Evolutionary conservation across 1,284 basidiomycete genomes (phyloP).

Genomic region (Ustilago nuda): DNA sequence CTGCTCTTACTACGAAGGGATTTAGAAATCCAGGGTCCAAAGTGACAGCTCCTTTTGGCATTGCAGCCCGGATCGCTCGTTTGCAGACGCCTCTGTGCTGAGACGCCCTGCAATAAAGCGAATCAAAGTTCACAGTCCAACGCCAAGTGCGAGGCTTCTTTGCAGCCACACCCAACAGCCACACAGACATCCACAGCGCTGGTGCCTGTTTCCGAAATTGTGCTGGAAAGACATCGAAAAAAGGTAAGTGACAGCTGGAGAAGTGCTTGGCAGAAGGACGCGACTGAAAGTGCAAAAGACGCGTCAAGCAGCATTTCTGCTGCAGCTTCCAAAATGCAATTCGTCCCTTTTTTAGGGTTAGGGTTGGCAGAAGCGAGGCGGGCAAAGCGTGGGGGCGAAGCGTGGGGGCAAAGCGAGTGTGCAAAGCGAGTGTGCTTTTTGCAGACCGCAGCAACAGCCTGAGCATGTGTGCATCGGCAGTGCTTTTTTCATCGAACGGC

Average conservation of each 20-base stretch:
- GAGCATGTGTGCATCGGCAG: background rate
- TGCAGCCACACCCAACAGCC: background rate
- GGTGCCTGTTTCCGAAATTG: slow-evolving; percentile 1
- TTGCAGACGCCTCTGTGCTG: background rate
- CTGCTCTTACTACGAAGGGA: background rate
- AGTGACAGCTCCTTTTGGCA: background rate
- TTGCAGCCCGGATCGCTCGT: background rate
- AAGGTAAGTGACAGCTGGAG: background rate
- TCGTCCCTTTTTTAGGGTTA: background rate
- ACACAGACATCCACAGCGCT: background rate
- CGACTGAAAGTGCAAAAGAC: background rate
- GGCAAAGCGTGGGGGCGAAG: background rate
- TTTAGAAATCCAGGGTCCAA: background rate
- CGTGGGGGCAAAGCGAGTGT: background rate
- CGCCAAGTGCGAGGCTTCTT: slow-evolving; percentile 4
- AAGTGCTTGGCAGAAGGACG: background rate
- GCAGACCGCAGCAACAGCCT: background rate
- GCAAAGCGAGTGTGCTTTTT: background rate
- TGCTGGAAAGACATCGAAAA: background rate
- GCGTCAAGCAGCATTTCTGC: background rate
- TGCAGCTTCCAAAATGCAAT: background rate
- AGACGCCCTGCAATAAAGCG: background rate
- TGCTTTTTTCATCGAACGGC: background rate
- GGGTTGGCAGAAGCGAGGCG: background rate
- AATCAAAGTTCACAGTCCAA: slow-evolving; percentile 4